phyloP scores from a whole-genome alignment of 2,329 filamentous ascomycete species.

The Calycina marina region DNA sequence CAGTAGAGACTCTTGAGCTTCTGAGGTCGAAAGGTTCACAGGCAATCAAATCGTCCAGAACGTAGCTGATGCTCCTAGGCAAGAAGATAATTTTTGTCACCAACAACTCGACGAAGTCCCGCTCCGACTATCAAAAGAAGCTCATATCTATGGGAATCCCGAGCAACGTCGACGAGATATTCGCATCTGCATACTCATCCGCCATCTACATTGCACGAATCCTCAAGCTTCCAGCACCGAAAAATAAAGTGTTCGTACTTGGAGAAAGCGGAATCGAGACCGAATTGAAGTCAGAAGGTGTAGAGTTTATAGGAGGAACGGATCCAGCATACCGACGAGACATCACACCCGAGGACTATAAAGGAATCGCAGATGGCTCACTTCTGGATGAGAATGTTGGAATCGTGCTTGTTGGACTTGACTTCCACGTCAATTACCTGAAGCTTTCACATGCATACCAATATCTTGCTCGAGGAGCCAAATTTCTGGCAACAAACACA shows the following conservation, averaged over 20 bases:
- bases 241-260: conserved; percentile 88
- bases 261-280: conserved; percentile 85
- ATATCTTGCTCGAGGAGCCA: conserved; percentile 68
- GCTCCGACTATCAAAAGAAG: conserved; percentile 84
- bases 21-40: conserved; percentile 60
- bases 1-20: conserved; percentile 73
- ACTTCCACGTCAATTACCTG: conserved; percentile 91
- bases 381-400: conserved; percentile 77
- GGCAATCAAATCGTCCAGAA: conserved; percentile 1
- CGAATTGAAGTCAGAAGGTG: conserved; percentile 66
- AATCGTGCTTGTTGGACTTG: conserved; percentile 75
- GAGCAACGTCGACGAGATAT: conserved; percentile 74
- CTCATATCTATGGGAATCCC: conserved; percentile 70
- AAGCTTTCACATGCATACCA: conserved; percentile 77
- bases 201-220: conserved; percentile 94
- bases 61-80: conserved; percentile 34
- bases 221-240: conserved; percentile 59
- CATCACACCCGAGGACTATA: conserved; percentile 68
- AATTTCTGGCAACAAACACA: conserved; percentile 85
- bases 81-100: conserved; percentile 94
- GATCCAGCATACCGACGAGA: conserved; percentile 66
- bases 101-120: conserved; percentile 97
- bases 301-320: conserved; percentile 75
- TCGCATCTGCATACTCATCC: conserved; percentile 81
- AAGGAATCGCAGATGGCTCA: conserved; percentile 58